phyloP scores from a whole-genome alignment of 192 early-diverging fungal genomes.

The Coemansia sp. region DNA sequence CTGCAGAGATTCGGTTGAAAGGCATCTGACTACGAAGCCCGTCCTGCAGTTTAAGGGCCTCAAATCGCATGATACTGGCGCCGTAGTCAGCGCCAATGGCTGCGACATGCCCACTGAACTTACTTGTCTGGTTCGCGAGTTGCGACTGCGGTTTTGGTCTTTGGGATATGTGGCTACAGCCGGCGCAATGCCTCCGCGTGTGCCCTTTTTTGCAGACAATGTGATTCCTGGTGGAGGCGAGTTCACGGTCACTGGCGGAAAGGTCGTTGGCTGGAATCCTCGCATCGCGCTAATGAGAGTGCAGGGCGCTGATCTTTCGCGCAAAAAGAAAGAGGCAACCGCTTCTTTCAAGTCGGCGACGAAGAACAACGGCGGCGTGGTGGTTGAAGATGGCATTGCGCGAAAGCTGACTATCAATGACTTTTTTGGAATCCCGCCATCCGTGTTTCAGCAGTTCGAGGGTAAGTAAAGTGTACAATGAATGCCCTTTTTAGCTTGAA shows the following conservation, averaged over 20 bases:
- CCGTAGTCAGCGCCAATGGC: not conserved
- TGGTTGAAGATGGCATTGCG: not conserved
- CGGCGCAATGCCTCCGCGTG: not conserved
- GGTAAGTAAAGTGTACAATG: conserved; percentile 1
- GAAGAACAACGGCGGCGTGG: not conserved
- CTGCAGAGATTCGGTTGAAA: not conserved
- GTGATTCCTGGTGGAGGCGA: not conserved
- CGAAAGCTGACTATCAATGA: conserved; percentile 11
- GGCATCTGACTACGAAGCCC: not conserved
- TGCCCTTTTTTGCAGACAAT: conserved; percentile 7
- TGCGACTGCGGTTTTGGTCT: conserved; percentile 19
- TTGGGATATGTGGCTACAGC: not conserved
- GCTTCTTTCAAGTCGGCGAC: conserved; percentile 9
- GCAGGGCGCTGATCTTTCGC: conserved; percentile 3
- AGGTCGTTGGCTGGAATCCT: conserved; percentile 5
- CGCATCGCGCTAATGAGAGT: conserved; percentile 16
- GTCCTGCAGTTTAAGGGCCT: not conserved
- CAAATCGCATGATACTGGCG: not conserved
- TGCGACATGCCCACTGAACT: not conserved
- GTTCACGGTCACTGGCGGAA: not conserved
- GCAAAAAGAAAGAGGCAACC: conserved; percentile 9
- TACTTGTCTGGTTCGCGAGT: not conserved
- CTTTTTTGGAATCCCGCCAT: conserved; percentile 11
- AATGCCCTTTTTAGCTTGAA: not conserved
- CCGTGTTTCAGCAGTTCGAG: conserved; percentile 4